These are phyloP conservation scores for Talaromyces thailandensis DNA, from an alignment of 495 filamentous ascomycete genomes.

Conservation along the genomic window DNA sequence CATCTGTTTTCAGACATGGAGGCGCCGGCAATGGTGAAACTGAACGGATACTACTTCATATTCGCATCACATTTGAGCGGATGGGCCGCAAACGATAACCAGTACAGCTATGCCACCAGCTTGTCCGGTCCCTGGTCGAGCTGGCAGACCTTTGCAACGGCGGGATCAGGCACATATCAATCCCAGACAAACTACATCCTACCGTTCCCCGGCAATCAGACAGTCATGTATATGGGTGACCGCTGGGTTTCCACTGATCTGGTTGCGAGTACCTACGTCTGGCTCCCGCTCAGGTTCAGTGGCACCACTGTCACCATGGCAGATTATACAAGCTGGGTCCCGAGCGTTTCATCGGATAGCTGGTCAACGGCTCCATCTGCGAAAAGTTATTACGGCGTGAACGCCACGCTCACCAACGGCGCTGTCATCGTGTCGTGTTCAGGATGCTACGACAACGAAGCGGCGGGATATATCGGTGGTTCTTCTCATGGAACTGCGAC, in stretches of 20 bases:
- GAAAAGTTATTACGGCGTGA: background rate
- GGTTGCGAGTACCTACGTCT: conserved; percentile 53
- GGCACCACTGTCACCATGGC: conserved; percentile 36
- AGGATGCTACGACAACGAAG: background rate
- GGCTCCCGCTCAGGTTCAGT: conserved; percentile 52
- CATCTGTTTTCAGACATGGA: conserved; percentile 40
- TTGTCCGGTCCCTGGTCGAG: conserved; percentile 44
- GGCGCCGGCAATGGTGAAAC: conserved; percentile 39
- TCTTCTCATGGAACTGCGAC: background rate
- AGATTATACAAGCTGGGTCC: background rate
- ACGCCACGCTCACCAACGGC: background rate
- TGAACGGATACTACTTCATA: conserved; percentile 41
- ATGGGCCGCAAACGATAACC: conserved; percentile 50
- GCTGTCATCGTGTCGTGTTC: background rate
- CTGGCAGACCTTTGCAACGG: conserved; percentile 50
- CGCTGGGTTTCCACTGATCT: conserved; percentile 52
- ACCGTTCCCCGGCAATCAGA: conserved; percentile 23
- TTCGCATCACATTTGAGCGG: conserved; percentile 40
- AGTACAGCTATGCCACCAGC: conserved; percentile 34
- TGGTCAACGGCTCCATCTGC: conserved; percentile 1
- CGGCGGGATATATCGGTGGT: background rate
- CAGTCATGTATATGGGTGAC: conserved; percentile 58
- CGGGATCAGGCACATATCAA: conserved; percentile 43
- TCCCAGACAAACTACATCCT: conserved; percentile 45
- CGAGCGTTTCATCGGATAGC: background rate